Percentiles rank a stretch among this genome's conserved stretches.
phyloP scores from a whole-genome alignment of 2,329 filamentous ascomycete species.

The Colletotrichum scovillei region DNA sequence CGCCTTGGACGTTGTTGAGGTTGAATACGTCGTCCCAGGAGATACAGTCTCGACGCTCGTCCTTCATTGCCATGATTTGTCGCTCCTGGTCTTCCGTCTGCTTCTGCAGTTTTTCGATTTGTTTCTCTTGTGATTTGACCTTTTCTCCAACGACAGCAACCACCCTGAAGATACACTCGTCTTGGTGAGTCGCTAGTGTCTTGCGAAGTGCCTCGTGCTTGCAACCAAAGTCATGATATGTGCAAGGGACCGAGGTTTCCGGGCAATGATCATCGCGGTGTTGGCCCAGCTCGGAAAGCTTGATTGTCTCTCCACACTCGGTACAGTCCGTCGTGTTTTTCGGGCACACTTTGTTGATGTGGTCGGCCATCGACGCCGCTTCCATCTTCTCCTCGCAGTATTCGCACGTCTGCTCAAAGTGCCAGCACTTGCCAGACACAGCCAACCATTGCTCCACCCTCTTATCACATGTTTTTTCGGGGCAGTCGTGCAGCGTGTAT shows the following conservation, averaged over 20 bases:
- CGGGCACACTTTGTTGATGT: slow-evolving; percentile 55
- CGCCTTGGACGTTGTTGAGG: slow-evolving; percentile 27
- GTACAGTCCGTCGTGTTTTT: slow-evolving; percentile 61
- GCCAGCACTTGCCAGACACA: slow-evolving; percentile 57
- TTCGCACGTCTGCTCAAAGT: slow-evolving; percentile 62
- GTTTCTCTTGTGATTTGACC: slow-evolving; percentile 59
- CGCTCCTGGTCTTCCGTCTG: slow-evolving; percentile 46
- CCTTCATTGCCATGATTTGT: slow-evolving; percentile 49
- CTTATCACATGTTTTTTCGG: slow-evolving; percentile 62
- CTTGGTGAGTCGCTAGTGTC: slow-evolving; percentile 56
- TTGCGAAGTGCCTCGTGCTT: slow-evolving; percentile 51
- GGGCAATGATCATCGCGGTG: slow-evolving; percentile 60
- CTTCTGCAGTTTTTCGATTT: slow-evolving; percentile 56
- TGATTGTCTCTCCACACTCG: slow-evolving; percentile 58
- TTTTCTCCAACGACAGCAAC: slow-evolving; percentile 61
- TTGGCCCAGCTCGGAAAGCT: slow-evolving; percentile 56
- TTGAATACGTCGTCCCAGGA: slow-evolving; percentile 34
- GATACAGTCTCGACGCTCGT: slow-evolving; percentile 33
- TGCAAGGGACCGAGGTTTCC: slow-evolving; percentile 54
- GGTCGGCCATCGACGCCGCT: slow-evolving; percentile 58
- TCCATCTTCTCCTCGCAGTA: slow-evolving; percentile 64
- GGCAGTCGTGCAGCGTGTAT: slow-evolving; percentile 67
- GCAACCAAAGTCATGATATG: slow-evolving; percentile 63
- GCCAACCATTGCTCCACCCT: slow-evolving; percentile 61
- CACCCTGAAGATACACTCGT: slow-evolving; percentile 63